Base-by-base conservation (phyloP, 2,329 filamentous ascomycete species). In the Diaporthe aspalathi region DNA sequence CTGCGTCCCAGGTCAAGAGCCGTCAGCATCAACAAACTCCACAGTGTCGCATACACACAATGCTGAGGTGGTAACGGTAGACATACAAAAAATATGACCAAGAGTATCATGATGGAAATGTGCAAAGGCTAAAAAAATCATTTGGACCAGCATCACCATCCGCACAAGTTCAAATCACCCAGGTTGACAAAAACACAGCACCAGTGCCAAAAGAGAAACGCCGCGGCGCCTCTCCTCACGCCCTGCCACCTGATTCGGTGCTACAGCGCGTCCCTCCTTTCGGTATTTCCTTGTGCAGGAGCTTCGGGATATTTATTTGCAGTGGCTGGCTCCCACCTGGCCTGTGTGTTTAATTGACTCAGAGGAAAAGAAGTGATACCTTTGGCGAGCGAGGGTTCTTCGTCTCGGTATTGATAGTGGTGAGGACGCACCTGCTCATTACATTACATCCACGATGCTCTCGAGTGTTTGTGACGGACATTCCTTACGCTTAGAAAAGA, bases 191-290 rank as follows among this genome's bases (percentile, higher is more conserved):
- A 22, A 52, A 7, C 12, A 8, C 49, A 16, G 16, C 2, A 7
- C 12, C 8, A n/a, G 6, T 14, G 29, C 40, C 32, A 63, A 63
- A 63, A 63, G 27, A 63, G 57, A 63, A 63, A 47, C 17, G 38
- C 22, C 8, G 17, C 56, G 22, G 9, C 16, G 22, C 29, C 24
- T 20, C 27, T 49, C 40, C 43, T 63, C 57, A 63, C 43, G 40
- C 57, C 27, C 27, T 63, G 40, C 40, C 22, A 47, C 57, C 57
- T 49, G 17, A 22, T 49, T 49, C 38, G 43, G 38, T 63, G 57
- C 57, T 47, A 63, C 57, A 63, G n/a, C 57, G 57, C 57, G 43
- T 63, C 40, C 40, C 57, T 63, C 43, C 40, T 63, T 63, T 35
- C 43, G 57, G 57, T 63, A 22, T 1, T 45, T 63, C 24, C 40